Percentiles rank a stretch among this genome's conserved stretches.
phyloP scores from a whole-genome alignment of 2,329 filamentous ascomycete genomes.

The Trichoderma afroharzianum region DNA sequence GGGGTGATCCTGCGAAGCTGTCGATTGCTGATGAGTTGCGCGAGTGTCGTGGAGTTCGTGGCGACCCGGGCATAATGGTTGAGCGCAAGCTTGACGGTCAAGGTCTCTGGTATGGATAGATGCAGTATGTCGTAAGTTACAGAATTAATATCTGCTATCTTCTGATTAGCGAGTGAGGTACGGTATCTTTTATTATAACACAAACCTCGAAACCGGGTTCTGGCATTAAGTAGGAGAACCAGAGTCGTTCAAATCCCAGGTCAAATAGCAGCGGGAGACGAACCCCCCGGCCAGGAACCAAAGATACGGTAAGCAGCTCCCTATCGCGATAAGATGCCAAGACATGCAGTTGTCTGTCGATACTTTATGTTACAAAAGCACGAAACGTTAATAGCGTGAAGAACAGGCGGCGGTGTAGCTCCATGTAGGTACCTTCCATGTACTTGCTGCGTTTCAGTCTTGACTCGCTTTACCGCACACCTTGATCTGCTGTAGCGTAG shows the following conservation, averaged over 20 bases:
- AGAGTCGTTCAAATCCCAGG: background rate
- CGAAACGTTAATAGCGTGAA: background rate
- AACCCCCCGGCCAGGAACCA: conserved; percentile 1
- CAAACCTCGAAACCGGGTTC: background rate
- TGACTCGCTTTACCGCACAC: background rate
- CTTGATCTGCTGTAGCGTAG: background rate
- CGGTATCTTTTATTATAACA: background rate
- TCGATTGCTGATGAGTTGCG: conserved; percentile 56
- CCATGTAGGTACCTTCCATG: background rate
- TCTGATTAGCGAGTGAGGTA: background rate
- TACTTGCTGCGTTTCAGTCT: background rate
- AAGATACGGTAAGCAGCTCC: conserved; percentile 15
- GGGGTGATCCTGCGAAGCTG: conserved; percentile 44
- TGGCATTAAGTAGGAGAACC: background rate
- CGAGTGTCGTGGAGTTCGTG: conserved; percentile 57
- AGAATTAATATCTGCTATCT: background rate
- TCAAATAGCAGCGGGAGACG: background rate
- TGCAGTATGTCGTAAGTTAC: background rate
- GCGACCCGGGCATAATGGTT: conserved; percentile 38
- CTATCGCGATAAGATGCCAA: conserved; percentile 9
- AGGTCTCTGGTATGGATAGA: background rate
- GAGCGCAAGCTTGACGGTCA: conserved; percentile 8
- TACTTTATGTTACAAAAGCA: background rate
- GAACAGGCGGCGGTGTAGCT: background rate
- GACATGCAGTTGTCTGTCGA: background rate